Conservation (phyloP, 371 early-diverging fungal genomes). For the Mucor mucedo region DNA sequence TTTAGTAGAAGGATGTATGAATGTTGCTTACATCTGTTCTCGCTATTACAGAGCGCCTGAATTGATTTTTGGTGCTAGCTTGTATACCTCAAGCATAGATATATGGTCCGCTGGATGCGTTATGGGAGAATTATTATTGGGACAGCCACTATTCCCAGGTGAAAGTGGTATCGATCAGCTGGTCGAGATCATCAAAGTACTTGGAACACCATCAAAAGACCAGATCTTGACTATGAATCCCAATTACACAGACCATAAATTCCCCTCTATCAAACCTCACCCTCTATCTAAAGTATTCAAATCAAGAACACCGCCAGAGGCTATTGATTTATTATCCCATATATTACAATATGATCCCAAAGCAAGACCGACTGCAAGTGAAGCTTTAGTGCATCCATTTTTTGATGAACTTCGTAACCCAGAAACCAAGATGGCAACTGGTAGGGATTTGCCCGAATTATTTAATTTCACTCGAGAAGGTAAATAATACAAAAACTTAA, state of each 20-base stretch:
- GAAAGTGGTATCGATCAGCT: conserved; percentile 98
- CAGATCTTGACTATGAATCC: conserved; percentile 94
- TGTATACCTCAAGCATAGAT: conserved; percentile 88
- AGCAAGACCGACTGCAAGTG: conserved; percentile 86
- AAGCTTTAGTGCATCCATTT: conserved; percentile 94
- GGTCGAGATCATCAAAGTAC: conserved; percentile 97
- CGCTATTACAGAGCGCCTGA: conserved; percentile 98
- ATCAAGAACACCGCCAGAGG: conserved; percentile 77
- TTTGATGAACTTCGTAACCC: conserved; percentile 94
- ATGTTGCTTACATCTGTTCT: conserved; percentile 97
- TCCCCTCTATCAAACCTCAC: conserved; percentile 93
- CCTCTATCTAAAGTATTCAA: conserved; percentile 89
- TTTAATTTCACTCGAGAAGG: conserved; percentile 88
- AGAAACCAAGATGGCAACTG: conserved; percentile 79
- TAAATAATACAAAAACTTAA: conserved; percentile 25
- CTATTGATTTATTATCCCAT: conserved; percentile 84
- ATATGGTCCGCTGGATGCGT: conserved; percentile 99
- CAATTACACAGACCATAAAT: conserved; percentile 94
- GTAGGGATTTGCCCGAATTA: conserved; percentile 82
- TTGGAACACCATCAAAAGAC: conserved; percentile 96
- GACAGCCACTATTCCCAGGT: conserved; percentile 96
- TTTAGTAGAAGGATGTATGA: conserved; percentile 86
- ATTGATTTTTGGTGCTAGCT: conserved; percentile 92
- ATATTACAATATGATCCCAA: conserved; percentile 96
- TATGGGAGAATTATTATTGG: conserved; percentile 95